Evolutionary conservation across 768 basidiomycete genomes (phyloP).

Genomic region (Dendrothele bispora): DNA sequence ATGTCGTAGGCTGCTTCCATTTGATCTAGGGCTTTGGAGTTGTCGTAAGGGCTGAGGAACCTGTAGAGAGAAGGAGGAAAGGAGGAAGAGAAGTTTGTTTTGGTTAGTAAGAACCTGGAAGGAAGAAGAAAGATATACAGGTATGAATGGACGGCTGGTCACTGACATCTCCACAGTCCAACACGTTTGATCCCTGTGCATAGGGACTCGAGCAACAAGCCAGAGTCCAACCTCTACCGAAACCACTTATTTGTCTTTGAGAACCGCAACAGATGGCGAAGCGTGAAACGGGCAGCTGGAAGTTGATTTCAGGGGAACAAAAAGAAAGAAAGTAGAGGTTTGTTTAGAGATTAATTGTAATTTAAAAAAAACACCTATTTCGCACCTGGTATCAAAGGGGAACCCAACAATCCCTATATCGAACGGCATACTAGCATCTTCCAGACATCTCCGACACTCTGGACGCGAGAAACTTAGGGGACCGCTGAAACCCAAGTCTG

Average conservation of each 20-base stretch:
- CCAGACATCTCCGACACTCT: constrained; percentile 55
- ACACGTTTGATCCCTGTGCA: constrained; percentile 39
- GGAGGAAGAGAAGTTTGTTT: neutral
- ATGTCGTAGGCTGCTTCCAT: constrained; percentile 67
- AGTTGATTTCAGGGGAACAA: no score
- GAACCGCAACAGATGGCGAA: constrained; percentile 64
- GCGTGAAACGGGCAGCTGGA: constrained; percentile 72
- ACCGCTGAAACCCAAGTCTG: constrained; percentile 62
- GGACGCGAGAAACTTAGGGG: constrained; percentile 67
- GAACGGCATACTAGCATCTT: constrained; percentile 40
- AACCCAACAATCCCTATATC: constrained; percentile 68
- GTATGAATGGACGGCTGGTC: no score
- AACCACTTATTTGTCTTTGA: constrained; percentile 34
- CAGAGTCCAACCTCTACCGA: constrained; percentile 45
- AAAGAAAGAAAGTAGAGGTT: no score
- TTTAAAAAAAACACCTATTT: no score
- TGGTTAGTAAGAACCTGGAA: no score
- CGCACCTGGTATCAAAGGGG: constrained; percentile 68
- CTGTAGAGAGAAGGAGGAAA: constrained; percentile 8
- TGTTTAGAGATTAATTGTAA: constrained; percentile 36
- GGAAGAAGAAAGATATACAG: no score
- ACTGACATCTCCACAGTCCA: constrained; percentile 71
- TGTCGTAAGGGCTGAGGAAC: constrained; percentile 52
- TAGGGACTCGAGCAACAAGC: constrained; percentile 57
- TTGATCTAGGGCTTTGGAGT: constrained; percentile 61